Conservation (phyloP, 768 basidiomycete genomes). For the Paxillus ammoniavirescens region DNA sequence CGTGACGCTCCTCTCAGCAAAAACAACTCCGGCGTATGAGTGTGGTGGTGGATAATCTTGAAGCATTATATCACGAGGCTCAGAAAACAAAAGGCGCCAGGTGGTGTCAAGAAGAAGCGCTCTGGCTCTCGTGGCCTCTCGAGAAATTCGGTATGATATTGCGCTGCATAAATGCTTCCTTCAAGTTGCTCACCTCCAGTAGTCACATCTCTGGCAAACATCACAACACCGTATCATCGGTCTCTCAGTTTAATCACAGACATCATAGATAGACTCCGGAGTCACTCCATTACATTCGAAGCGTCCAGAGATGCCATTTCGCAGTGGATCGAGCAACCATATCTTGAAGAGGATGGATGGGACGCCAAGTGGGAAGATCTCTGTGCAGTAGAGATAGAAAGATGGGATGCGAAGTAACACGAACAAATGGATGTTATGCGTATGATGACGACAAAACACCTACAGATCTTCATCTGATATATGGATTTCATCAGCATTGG, state of each 20-base stretch:
- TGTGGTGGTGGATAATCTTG: conserved; percentile 59
- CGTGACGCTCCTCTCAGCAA: conserved; percentile 40
- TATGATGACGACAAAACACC: conserved; percentile 18
- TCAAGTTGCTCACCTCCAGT: conserved; percentile 1
- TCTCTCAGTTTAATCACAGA: conserved; percentile 57
- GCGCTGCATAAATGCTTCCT: not conserved
- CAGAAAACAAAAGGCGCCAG: conserved; percentile 67
- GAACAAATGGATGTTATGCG: conserved; percentile 12
- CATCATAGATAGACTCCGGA: conserved; percentile 56
- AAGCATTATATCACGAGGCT: conserved; percentile 64
- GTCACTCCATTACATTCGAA: conserved; percentile 69
- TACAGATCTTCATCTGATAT: conserved; percentile 79
- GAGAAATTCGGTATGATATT: conserved; percentile 65
- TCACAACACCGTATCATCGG: conserved; percentile 66
- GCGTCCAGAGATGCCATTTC: conserved; percentile 59
- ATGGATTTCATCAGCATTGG: conserved; percentile 82
- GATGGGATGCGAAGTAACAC: conserved; percentile 49
- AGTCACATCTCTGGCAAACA: conserved; percentile 56
- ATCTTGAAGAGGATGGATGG: conserved; percentile 69
- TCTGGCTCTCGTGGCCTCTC: conserved; percentile 83
- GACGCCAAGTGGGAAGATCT: conserved; percentile 74
- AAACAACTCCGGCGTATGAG: conserved; percentile 72
- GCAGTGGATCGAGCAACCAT: conserved; percentile 69
- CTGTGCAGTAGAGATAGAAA: conserved; percentile 72
- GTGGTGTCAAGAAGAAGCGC: conserved; percentile 68